Evolutionary conservation across 306 rosid genomes (phyloP).

Genomic region (Vicia villosa): DNA sequence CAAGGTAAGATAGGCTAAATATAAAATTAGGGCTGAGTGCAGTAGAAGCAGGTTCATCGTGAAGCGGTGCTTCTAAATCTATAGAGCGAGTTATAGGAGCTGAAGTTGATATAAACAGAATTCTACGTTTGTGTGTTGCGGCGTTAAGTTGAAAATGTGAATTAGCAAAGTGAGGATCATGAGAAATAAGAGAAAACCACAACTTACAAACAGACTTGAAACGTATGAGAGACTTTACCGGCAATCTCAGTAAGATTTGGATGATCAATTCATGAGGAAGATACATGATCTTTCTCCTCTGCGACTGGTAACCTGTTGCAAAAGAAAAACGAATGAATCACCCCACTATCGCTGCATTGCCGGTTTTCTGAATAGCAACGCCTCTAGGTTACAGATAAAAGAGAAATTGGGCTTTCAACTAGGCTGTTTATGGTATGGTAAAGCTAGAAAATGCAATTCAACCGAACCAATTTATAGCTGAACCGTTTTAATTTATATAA

Average conservation of each 20-base stretch:
- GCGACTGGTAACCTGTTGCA: too few relatives aligned
- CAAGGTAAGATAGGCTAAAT: neutral
- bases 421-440: too few relatives aligned
- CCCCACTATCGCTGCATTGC: too few relatives aligned
- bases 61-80: neutral
- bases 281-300: too few relatives aligned
- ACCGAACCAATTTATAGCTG: too few relatives aligned
- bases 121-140: neutral
- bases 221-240: neutral
- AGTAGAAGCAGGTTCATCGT: neutral
- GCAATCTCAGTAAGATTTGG: neutral
- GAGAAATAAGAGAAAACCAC: conserved; percentile 6
- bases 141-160: neutral
- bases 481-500: too few relatives aligned
- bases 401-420: too few relatives aligned
- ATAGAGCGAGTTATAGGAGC: neutral
- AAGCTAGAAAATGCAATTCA: too few relatives aligned
- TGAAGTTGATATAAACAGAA: neutral
- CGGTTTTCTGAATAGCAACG: too few relatives aligned
- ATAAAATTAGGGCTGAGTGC: neutral
- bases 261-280: neutral
- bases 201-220: conserved; percentile 2
- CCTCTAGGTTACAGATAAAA: too few relatives aligned
- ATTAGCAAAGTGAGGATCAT: neutral
- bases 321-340: too few relatives aligned